phyloP scores from a whole-genome alignment of 306 rosid genomes.

The Macrotyloma uniflorum region DNA sequence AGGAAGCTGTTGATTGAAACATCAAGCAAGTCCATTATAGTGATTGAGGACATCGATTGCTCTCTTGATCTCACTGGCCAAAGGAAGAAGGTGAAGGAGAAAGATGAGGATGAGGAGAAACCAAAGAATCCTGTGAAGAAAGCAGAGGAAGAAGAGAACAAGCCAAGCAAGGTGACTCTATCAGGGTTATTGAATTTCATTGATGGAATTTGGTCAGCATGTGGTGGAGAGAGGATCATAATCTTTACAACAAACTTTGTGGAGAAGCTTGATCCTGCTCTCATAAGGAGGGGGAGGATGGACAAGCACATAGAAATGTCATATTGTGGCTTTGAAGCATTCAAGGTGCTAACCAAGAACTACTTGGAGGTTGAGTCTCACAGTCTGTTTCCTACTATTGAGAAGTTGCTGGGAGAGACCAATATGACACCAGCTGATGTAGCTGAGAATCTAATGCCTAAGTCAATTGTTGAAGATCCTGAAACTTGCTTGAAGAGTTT shows the following conservation, averaged over 20 bases:
- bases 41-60: conserved; percentile 70
- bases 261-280: conserved; percentile 69
- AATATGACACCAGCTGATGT: conserved; percentile 69
- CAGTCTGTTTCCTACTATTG: conserved; percentile 41
- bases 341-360: conserved; percentile 63
- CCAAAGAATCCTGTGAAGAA: conserved; percentile 21
- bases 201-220: conserved; percentile 80
- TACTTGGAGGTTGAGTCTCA: conserved; percentile 56
- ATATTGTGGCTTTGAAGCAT: conserved; percentile 60
- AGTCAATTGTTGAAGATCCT: conserved; percentile 41
- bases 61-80: conserved; percentile 66
- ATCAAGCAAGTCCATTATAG: conserved; percentile 45
- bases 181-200: conserved; percentile 66
- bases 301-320: conserved; percentile 69
- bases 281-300: conserved; percentile 67
- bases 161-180: conserved; percentile 55
- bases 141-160: conserved; percentile 38
- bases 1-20: conserved; percentile 49
- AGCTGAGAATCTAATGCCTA: conserved; percentile 73
- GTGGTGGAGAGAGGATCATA: conserved; percentile 64
- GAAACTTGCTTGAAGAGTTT: conserved; percentile 49
- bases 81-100: conserved; percentile 42
- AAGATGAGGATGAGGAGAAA: neutral
- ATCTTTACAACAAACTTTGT: conserved; percentile 66
- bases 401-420: conserved; percentile 46